These are phyloP conservation scores for Austroboletus olivaceoglutinosus DNA, from an alignment of 1,284 basidiomycete species.

Conservation along the genomic window DNA sequence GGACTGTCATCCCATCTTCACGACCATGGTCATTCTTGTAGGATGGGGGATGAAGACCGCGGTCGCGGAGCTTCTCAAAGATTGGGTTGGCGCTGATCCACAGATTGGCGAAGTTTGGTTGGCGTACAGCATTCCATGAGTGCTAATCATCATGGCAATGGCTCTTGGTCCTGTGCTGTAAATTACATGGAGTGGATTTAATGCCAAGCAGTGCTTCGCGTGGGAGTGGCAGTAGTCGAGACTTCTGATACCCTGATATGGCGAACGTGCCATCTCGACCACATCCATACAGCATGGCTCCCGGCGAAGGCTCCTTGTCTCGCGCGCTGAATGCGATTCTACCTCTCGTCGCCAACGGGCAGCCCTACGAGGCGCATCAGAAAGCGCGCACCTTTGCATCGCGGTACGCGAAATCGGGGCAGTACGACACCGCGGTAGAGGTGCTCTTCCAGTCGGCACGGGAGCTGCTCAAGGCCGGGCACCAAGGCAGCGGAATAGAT, in stretches of 20 bases:
- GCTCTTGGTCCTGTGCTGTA: neutral
- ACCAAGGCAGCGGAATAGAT: constrained; percentile 88
- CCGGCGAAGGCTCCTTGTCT: constrained; percentile 45
- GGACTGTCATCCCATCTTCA: constrained; percentile 73
- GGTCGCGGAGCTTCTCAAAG: constrained; percentile 57
- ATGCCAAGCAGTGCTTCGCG: no score
- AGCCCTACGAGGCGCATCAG: constrained; percentile 90
- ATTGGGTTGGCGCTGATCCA: constrained; percentile 60
- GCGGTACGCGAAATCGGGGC: constrained; percentile 74
- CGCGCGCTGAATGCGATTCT: constrained; percentile 74
- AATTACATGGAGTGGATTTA: neutral
- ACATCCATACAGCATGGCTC: constrained; percentile 24
- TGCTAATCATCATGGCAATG: neutral
- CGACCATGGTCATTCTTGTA: constrained; percentile 70
- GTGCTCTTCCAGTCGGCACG: constrained; percentile 84
- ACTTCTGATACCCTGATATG: constrained; percentile 23
- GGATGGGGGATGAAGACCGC: constrained; percentile 77
- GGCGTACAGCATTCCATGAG: constrained; percentile 73
- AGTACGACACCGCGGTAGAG: constrained; percentile 81
- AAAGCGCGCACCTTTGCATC: constrained; percentile 93
- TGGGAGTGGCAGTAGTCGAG: constrained; percentile 15
- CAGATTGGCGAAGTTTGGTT: constrained; percentile 61
- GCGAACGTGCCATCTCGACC: neutral
- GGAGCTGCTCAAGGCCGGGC: constrained; percentile 81
- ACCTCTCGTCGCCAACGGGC: constrained; percentile 64